Evolutionary conservation across 2,329 filamentous ascomycete genomes (phyloP).

Genomic region (Xylaria arbuscula): DNA sequence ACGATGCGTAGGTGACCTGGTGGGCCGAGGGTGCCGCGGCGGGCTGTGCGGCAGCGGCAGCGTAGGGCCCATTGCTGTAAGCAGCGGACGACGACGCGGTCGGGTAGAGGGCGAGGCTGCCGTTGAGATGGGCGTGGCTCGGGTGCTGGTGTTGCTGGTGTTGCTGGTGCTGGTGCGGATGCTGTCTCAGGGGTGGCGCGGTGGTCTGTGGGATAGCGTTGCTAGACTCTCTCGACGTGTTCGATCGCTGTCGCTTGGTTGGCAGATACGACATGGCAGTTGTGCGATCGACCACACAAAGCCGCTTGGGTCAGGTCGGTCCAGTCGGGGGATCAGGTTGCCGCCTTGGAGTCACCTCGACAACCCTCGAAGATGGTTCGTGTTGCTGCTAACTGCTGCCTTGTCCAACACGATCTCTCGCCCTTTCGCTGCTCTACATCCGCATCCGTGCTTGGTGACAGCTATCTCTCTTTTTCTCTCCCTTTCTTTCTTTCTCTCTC

Average conservation of each 20-base stretch:
- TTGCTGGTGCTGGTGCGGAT: slow-evolving; percentile 16
- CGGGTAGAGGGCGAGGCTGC: slow-evolving; percentile 38
- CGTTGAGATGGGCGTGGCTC: slow-evolving; percentile 37
- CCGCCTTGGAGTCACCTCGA: slow-evolving; percentile 19
- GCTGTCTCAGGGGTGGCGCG: slow-evolving; percentile 49
- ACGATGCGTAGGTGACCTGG: slow-evolving; percentile 46
- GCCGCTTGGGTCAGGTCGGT: slow-evolving; percentile 9
- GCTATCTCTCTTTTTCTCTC: not conserved
- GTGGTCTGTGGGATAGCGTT: slow-evolving; percentile 49
- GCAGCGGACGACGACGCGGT: slow-evolving; percentile 35
- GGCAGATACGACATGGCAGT: slow-evolving; percentile 51
- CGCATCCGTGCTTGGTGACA: slow-evolving; percentile 16
- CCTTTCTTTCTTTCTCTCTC: not conserved
- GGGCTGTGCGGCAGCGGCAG: slow-evolving; percentile 23
- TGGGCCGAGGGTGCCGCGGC: slow-evolving; percentile 36
- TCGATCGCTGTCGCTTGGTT: slow-evolving; percentile 51
- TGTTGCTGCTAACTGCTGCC: slow-evolving; percentile 13
- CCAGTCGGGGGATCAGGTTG: slow-evolving; percentile 13
- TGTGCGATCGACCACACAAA: slow-evolving; percentile 39
- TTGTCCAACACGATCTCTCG: slow-evolving; percentile 10
- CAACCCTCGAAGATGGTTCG: not conserved
- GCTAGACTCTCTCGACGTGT: slow-evolving; percentile 50
- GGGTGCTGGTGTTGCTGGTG: slow-evolving; percentile 32
- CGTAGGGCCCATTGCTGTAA: slow-evolving; percentile 46
- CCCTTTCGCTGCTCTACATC: slow-evolving; percentile 24